Conservation (phyloP, 106 monocot genomes). For the Platanthera zijinensis region DNA sequence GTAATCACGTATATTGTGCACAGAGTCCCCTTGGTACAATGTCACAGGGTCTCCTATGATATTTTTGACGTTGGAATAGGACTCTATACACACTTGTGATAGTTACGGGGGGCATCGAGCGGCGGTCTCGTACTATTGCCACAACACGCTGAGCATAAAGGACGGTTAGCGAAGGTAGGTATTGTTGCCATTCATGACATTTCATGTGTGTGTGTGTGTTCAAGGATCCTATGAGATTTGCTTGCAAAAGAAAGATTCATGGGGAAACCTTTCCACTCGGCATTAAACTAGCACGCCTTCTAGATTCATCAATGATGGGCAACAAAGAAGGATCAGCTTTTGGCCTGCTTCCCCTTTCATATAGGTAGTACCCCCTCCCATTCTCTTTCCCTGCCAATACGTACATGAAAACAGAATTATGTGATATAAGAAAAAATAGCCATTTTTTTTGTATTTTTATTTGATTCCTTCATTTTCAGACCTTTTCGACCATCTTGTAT, state of each 20-base stretch:
- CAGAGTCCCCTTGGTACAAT: too few relatives aligned
- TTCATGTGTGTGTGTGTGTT: too few relatives aligned
- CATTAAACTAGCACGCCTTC: slow-evolving; percentile 47
- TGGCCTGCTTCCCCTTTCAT: slow-evolving; percentile 70
- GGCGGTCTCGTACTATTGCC: too few relatives aligned
- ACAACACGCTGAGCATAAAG: background rate
- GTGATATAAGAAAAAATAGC: background rate
- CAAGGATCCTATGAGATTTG: background rate
- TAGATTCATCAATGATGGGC: slow-evolving; percentile 51
- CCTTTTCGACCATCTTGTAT: slow-evolving; percentile 59
- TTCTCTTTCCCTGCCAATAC: slow-evolving; percentile 52
- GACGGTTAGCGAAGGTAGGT: background rate
- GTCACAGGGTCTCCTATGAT: too few relatives aligned
- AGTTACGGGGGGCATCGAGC: too few relatives aligned
- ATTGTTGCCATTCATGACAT: background rate
- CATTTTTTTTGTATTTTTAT: background rate
- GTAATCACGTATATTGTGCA: too few relatives aligned
- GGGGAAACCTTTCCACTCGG: slow-evolving; percentile 59
- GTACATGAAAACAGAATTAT: background rate
- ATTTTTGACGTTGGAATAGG: too few relatives aligned
- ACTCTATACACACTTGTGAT: too few relatives aligned
- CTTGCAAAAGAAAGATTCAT: background rate
- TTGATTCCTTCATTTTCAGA: slow-evolving; percentile 7
- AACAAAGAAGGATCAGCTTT: slow-evolving; percentile 59
- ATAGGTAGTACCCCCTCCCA: slow-evolving; percentile 71